Conservation (phyloP, 306 rosid species). For the Corylus heterophylla region DNA sequence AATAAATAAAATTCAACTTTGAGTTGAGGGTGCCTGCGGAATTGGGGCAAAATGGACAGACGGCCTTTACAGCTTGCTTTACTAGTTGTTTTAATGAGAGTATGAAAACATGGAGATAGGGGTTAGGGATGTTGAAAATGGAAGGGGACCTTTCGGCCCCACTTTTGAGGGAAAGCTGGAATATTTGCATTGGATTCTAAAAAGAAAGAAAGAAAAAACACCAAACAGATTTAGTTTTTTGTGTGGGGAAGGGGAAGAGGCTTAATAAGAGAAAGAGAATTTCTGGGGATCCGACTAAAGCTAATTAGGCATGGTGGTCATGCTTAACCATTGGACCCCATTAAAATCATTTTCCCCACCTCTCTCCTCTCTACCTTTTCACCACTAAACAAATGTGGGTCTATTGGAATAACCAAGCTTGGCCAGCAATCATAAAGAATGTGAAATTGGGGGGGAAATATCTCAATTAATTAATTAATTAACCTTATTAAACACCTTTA, state of each 20-base stretch:
- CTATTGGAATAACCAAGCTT: neutral
- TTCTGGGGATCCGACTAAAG: constrained; percentile 42
- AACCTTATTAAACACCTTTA: neutral
- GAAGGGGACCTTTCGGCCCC: constrained; percentile 50
- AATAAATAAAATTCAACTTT: neutral
- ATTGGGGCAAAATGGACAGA: no score
- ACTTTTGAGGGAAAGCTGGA: constrained; percentile 48
- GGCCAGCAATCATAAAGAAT: neutral
- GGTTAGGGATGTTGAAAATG: neutral
- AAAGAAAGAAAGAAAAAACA: neutral
- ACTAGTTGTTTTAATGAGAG: neutral
- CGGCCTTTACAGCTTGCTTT: neutral
- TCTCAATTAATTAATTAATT: neutral
- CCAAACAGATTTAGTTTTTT: neutral
- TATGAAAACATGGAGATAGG: constrained; percentile 15
- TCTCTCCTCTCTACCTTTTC: constrained; percentile 10
- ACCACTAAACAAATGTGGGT: neutral
- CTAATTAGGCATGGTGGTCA: constrained; percentile 12
- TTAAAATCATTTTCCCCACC: constrained; percentile 49
- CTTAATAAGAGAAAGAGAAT: constrained; percentile 12
- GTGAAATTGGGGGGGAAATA: no score
- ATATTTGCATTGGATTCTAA: constrained; percentile 53
- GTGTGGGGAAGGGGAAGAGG: neutral
- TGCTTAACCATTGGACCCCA: constrained; percentile 28
- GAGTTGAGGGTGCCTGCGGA: neutral